Conservation (phyloP, 2,329 filamentous ascomycete genomes). For the Cyanodermella asteris region DNA sequence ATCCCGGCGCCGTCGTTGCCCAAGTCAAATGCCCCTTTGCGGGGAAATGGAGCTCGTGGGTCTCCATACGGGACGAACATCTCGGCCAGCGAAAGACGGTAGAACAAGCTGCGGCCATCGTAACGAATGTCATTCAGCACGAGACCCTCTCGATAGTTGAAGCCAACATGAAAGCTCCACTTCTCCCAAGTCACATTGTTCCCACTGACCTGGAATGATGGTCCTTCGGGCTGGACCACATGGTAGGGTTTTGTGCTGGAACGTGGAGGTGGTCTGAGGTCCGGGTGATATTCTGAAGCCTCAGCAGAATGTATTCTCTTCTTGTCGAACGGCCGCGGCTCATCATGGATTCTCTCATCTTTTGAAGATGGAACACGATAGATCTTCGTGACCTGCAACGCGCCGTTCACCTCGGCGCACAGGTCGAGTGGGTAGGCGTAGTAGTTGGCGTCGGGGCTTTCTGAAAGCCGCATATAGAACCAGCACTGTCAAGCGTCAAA, state of each 20-base stretch:
- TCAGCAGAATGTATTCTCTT: too few relatives aligned
- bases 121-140: slow-evolving; percentile 51
- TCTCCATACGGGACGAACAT: slow-evolving; percentile 88
- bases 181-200: slow-evolving; percentile 39
- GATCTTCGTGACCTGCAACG: too few relatives aligned
- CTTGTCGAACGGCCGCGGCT: slow-evolving; percentile 59
- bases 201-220: slow-evolving; percentile 38
- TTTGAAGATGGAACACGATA: too few relatives aligned
- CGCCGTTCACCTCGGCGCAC: slow-evolving; percentile 72
- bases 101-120: slow-evolving; percentile 57
- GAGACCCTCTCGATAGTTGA: slow-evolving; percentile 48
- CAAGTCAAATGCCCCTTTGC: slow-evolving; percentile 63
- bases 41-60: slow-evolving; percentile 56
- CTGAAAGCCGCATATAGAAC: too few relatives aligned
- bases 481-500: too few relatives aligned
- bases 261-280: slow-evolving; percentile 61
- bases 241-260: slow-evolving; percentile 50
- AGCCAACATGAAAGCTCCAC: slow-evolving; percentile 47
- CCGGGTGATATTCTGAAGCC: too few relatives aligned
- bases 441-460: slow-evolving; percentile 73
- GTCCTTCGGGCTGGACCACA: slow-evolving; percentile 47
- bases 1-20: slow-evolving; percentile 64
- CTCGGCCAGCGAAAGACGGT: slow-evolving; percentile 69
- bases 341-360: slow-evolving; percentile 64
- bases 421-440: slow-evolving; percentile 86